Percentiles rank a stretch among this genome's conserved stretches.
These are phyloP conservation scores for Agrocybe chaxingu DNA, from an alignment of 768 basidiomycete genomes.

Conservation along the genomic window DNA sequence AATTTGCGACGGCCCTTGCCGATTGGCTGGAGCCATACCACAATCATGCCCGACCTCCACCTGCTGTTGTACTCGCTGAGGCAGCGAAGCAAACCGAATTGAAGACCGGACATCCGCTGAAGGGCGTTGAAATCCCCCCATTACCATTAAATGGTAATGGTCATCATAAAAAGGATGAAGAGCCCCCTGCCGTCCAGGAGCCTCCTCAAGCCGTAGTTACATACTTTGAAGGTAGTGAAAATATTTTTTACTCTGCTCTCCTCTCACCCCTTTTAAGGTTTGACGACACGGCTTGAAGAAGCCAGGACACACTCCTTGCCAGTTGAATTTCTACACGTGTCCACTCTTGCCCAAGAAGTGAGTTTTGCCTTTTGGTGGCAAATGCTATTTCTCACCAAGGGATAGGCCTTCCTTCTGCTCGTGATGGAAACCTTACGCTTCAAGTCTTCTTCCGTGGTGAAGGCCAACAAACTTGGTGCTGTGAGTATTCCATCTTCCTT, in stretches of 20 bases:
- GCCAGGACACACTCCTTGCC: slow-evolving; percentile 39
- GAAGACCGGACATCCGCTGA: slow-evolving; percentile 66
- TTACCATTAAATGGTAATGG: slow-evolving; percentile 40
- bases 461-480: slow-evolving; percentile 68
- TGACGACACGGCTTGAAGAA: slow-evolving; percentile 49
- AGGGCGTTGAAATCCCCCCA: slow-evolving; percentile 55
- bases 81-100: slow-evolving; percentile 69
- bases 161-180: slow-evolving; percentile 66
- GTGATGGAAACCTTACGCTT: slow-evolving; percentile 70
- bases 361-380: not conserved
- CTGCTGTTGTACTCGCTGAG: slow-evolving; percentile 68
- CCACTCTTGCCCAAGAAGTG: slow-evolving; percentile 75
- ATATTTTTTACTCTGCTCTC: not conserved
- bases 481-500: slow-evolving; percentile 36
- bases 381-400: slow-evolving; percentile 1
- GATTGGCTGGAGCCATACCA: slow-evolving; percentile 81
- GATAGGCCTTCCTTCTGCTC: slow-evolving; percentile 71
- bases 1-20: slow-evolving; percentile 60
- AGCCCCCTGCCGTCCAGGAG: slow-evolving; percentile 61
- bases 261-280: slow-evolving; percentile 33
- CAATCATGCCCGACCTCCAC: slow-evolving; percentile 67
- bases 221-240: slow-evolving; percentile 60
- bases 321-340: slow-evolving; percentile 66
- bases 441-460: slow-evolving; percentile 65
- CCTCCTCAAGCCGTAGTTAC: slow-evolving; percentile 49